phyloP scores from a whole-genome alignment of 768 basidiomycete genomes.

The Kwoniella newhampshirensis region DNA sequence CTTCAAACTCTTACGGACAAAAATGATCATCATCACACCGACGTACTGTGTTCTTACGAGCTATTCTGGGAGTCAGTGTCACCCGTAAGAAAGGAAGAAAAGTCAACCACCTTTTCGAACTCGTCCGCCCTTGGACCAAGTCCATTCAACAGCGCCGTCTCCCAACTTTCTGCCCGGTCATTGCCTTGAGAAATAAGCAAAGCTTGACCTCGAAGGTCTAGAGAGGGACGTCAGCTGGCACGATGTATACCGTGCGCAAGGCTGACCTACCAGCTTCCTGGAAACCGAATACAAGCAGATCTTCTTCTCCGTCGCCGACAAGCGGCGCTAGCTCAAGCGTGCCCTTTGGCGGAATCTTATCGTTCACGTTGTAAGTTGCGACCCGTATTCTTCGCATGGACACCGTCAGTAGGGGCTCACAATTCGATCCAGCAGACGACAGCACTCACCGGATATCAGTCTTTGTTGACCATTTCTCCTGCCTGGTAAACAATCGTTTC shows the following conservation, averaged over 20 bases:
- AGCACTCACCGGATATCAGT: slow-evolving; percentile 18
- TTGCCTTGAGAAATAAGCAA: slow-evolving; percentile 38
- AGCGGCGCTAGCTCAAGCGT: slow-evolving; percentile 31
- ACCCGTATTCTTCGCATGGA: slow-evolving; percentile 28
- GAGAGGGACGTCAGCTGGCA: neutral
- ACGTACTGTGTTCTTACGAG: slow-evolving; percentile 43
- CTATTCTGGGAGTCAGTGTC: slow-evolving; percentile 8
- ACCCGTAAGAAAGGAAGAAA: neutral
- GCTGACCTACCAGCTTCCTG: slow-evolving; percentile 42
- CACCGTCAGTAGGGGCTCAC: neutral
- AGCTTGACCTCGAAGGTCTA: slow-evolving; percentile 38
- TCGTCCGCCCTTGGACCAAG: slow-evolving; percentile 26
- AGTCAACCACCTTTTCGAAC: slow-evolving; percentile 28
- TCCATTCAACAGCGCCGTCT: slow-evolving; percentile 27
- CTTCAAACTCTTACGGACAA: slow-evolving; percentile 32
- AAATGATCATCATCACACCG: slow-evolving; percentile 40
- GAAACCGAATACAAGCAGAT: slow-evolving; percentile 45
- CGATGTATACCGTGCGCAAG: neutral
- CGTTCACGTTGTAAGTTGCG: slow-evolving; percentile 47
- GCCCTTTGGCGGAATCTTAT: slow-evolving; percentile 37
- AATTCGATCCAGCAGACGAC: neutral
- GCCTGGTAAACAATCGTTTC: slow-evolving; percentile 27
- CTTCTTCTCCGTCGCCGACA: slow-evolving; percentile 36
- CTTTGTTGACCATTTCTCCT: slow-evolving; percentile 34
- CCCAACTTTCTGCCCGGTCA: slow-evolving; percentile 37